Conservation (phyloP, 345 rosid genomes). For the Garcia nutans region DNA sequence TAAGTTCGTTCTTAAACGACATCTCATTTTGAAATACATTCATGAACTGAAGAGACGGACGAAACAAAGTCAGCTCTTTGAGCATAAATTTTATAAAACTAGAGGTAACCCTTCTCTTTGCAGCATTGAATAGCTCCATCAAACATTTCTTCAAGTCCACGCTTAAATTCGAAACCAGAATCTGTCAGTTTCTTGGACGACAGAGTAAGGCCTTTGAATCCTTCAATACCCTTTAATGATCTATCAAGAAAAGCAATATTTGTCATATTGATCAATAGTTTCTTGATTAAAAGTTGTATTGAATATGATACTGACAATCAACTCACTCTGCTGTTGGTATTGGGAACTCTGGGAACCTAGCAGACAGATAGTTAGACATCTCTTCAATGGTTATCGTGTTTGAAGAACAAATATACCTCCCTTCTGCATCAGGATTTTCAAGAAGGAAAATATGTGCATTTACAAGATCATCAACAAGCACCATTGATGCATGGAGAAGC, state of each 20-base stretch:
- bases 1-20: too few species aligned
- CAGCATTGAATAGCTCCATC: constrained; percentile 41
- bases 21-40: too few species aligned
- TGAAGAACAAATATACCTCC: constrained; percentile 58
- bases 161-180: constrained; percentile 32
- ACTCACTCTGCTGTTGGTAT: constrained; percentile 49
- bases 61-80: too few species aligned
- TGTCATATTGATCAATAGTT: neutral
- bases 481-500: neutral
- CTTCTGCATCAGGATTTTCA: constrained; percentile 45
- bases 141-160: constrained; percentile 35
- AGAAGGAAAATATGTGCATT: constrained; percentile 53
- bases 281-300: neutral
- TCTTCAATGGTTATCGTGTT: constrained; percentile 33
- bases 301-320: too few species aligned
- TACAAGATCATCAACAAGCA: constrained; percentile 45
- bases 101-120: constrained; percentile 36
- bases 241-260: constrained; percentile 13
- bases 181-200: constrained; percentile 40
- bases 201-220: neutral
- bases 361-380: constrained; percentile 34
- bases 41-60: too few species aligned
- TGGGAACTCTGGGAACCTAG: constrained; percentile 42
- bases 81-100: neutral
- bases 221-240: constrained; percentile 23